Evolutionary conservation across 768 basidiomycete species (phyloP).

Genomic region (Mycena olivaceomarginata): DNA sequence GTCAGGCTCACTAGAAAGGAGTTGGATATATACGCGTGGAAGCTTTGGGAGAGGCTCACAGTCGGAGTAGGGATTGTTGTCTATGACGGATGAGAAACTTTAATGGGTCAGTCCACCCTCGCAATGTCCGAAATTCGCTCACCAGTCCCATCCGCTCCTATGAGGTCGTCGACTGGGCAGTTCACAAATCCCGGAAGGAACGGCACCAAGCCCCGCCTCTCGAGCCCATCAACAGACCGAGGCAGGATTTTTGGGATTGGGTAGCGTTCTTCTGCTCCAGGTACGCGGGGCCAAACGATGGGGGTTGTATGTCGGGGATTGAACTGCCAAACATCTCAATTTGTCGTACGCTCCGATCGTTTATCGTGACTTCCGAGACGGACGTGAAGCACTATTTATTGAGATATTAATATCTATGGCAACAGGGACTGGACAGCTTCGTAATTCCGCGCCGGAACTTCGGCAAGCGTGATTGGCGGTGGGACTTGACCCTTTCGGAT

Average conservation of each 20-base stretch:
- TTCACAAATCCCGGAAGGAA: conserved; percentile 26
- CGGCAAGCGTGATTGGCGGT: too few species aligned
- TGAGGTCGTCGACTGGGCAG: conserved; percentile 6
- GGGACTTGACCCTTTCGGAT: too few species aligned
- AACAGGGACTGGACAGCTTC: too few species aligned
- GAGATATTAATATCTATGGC: too few species aligned
- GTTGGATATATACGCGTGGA: background rate
- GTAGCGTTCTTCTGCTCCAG: conserved; percentile 8
- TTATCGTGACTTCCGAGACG: background rate
- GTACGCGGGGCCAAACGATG: too few species aligned
- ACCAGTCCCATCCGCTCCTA: too few species aligned
- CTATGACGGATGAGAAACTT: background rate
- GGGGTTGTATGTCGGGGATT: too few species aligned
- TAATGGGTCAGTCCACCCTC: too few species aligned
- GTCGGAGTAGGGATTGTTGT: conserved; percentile 30
- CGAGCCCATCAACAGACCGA: background rate
- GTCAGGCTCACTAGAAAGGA: background rate
- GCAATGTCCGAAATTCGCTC: too few species aligned
- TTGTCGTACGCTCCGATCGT: background rate
- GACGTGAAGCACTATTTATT: conserved; percentile 17
- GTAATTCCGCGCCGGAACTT: too few species aligned
- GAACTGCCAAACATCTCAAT: too few species aligned
- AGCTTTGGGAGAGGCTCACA: background rate
- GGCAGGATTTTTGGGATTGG: background rate
- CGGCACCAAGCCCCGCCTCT: background rate